A percentile compares a stretch with the other conserved stretches of the same genome.
Evolutionary conservation across 192 early-diverging fungal species (phyloP).

Genomic region (Irineochytrium annulatum): DNA sequence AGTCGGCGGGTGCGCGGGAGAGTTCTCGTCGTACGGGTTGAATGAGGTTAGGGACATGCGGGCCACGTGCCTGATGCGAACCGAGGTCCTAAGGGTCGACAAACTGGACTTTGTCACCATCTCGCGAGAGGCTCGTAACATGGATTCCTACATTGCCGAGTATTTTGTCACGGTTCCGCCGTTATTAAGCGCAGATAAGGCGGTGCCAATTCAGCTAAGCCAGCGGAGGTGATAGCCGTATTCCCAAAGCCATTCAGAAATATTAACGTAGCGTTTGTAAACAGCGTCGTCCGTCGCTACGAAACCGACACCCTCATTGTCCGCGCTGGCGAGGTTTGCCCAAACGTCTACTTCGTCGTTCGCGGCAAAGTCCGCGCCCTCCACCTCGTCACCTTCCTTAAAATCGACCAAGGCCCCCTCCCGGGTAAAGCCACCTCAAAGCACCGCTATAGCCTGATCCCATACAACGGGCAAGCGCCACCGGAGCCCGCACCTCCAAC

Average conservation of each 20-base stretch:
- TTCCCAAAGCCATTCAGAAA: background rate
- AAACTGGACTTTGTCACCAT: constrained; percentile 23
- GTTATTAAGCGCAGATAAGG: constrained; percentile 18
- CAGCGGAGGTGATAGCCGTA: constrained; percentile 16
- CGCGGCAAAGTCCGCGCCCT: constrained; percentile 17
- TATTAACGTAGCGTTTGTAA: background rate
- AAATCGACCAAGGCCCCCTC: constrained; percentile 7
- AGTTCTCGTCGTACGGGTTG: background rate
- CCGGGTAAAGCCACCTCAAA: background rate
- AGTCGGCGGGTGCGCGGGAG: constrained; percentile 16
- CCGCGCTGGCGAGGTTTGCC: constrained; percentile 21
- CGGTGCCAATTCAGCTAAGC: constrained; percentile 1
- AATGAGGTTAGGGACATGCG: constrained; percentile 9
- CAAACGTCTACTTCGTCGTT: constrained; percentile 24
- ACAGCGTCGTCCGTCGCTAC: constrained; percentile 19
- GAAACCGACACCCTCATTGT: constrained; percentile 14
- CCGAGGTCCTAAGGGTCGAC: constrained; percentile 14
- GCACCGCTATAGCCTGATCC: constrained; percentile 18
- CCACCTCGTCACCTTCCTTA: constrained; percentile 15
- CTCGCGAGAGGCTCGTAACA: constrained; percentile 9
- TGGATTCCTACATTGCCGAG: constrained; percentile 19
- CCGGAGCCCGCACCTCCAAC: background rate
- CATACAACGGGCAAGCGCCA: background rate
- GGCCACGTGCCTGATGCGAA: constrained; percentile 19
- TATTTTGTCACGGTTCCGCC: constrained; percentile 21